Conservation (phyloP, 2,329 filamentous ascomycete genomes). For the Camillea tinctor region DNA sequence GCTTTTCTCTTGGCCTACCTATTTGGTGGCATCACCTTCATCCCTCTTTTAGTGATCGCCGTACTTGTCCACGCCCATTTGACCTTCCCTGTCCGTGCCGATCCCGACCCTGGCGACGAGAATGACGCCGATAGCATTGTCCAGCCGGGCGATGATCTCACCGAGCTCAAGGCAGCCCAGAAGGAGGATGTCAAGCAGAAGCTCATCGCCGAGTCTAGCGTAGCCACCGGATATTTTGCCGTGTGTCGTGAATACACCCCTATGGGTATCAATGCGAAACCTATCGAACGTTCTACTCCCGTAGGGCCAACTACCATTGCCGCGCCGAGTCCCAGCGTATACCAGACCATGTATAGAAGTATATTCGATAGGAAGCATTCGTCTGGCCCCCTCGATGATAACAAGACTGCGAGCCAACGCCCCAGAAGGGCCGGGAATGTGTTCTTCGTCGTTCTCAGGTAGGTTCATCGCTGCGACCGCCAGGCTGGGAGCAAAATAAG, state of each 20-base stretch:
- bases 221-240: constrained; percentile 90
- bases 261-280: constrained; percentile 88
- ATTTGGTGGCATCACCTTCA: constrained; percentile 82
- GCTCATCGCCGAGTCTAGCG: constrained; percentile 64
- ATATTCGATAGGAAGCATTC: constrained; percentile 79
- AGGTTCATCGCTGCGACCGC: constrained; percentile 28
- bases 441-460: constrained; percentile 90
- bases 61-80: constrained; percentile 67
- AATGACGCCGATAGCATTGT: constrained; percentile 44
- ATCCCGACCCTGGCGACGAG: constrained; percentile 34
- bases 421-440: constrained; percentile 76
- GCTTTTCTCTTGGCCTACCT: constrained; percentile 74
- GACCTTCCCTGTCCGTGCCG: constrained; percentile 57
- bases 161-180: constrained; percentile 60
- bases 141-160: constrained; percentile 63
- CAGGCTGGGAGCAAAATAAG: not conserved
- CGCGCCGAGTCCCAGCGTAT: constrained; percentile 86
- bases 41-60: constrained; percentile 66
- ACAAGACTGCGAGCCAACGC: constrained; percentile 48
- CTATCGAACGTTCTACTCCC: constrained; percentile 81
- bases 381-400: constrained; percentile 47
- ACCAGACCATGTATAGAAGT: constrained; percentile 96
- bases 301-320: constrained; percentile 72
- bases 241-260: constrained; percentile 91
- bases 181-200: constrained; percentile 61